Evolutionary conservation across 2,329 filamentous ascomycete species (phyloP), one percentile per base, ranked within the genome.

Genomic region (Achaetomium macrosporum): DNA sequence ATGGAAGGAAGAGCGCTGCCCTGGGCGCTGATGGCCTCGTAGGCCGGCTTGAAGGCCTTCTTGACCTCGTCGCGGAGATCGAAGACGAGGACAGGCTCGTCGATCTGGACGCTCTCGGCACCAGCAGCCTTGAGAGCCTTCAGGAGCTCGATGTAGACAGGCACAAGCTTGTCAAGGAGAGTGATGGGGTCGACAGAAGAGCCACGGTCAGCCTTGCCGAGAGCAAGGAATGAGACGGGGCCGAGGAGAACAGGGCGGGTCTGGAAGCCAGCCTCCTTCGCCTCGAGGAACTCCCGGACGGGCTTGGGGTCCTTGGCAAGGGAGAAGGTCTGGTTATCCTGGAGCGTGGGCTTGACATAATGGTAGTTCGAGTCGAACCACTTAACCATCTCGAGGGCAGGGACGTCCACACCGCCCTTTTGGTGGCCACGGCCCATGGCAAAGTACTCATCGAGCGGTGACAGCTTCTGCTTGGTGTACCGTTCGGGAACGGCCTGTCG

Each of bases 281-380:
- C 93, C 83, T 99, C 93, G 65, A 87, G 81, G 84, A 93, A 99
- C 75, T 99, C 89, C 65, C 73, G 78, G 62, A 99, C 88, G 65
- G 93, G 90, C 87, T 99, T 99, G 73, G 93, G 90, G 74, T 85
- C 86, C 64, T 82, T 76, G 58, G 80, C 75, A 59, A 99, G 89
- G 76, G 87, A 91, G 85, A 99, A 99, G 69, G 82, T 85, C 83
- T 99, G 93, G 82, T 88, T 87, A 78, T 96, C 86, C 77, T 96
- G 90, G 63, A 99, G 84, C 59, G 93, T 96, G 61, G 93, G 93
- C 85, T 97, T 97, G 78, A 97, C 93, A 75, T 99, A 99, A 83
- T 97, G 93, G 86, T 99, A 99, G 87, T 99, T 99, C 63, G 90
- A 96, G 82, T 99, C 93, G 72, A 99, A 99, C 93, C 93, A 99